A percentile compares a stretch with the other conserved stretches of the same genome.
Conservation (phyloP, 352 stramenopile species). For the Globisporangium solare region DNA sequence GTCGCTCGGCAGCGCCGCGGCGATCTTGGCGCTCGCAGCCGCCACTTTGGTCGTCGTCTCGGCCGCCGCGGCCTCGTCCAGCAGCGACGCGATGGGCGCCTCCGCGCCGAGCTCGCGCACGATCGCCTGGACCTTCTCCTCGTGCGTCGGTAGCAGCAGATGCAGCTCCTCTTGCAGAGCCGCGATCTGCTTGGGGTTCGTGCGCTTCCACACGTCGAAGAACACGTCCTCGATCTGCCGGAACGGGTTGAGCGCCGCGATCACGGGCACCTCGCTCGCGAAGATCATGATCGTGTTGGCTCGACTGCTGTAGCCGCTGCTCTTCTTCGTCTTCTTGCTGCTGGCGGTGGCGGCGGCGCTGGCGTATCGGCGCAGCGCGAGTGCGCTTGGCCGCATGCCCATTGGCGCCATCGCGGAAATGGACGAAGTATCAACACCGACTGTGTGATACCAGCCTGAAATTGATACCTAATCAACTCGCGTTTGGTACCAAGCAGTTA, state of each 20-base stretch:
- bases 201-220: constrained; percentile 72
- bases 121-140: constrained; percentile 54
- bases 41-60: constrained; percentile 41
- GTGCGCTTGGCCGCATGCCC: not conserved
- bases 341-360: not conserved
- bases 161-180: constrained; percentile 41
- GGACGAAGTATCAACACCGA: too few species aligned
- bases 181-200: constrained; percentile 58
- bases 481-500: too few species aligned
- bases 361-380: not conserved
- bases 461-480: too few species aligned
- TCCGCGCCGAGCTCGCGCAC: constrained; percentile 50
- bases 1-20: constrained; percentile 34
- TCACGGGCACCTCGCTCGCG: constrained; percentile 81
- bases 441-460: too few species aligned
- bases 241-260: constrained; percentile 78
- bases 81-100: constrained; percentile 49
- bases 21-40: constrained; percentile 40
- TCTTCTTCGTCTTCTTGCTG: constrained; percentile 6
- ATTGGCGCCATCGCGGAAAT: too few species aligned
- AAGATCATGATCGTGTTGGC: constrained; percentile 65
- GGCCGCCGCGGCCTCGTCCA: constrained; percentile 43
- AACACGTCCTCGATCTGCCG: constrained; percentile 84
- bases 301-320: not conserved
- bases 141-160: constrained; percentile 33